Base-by-base conservation (phyloP, 2,329 filamentous ascomycete genomes). In the Epichloe festucae region DNA sequence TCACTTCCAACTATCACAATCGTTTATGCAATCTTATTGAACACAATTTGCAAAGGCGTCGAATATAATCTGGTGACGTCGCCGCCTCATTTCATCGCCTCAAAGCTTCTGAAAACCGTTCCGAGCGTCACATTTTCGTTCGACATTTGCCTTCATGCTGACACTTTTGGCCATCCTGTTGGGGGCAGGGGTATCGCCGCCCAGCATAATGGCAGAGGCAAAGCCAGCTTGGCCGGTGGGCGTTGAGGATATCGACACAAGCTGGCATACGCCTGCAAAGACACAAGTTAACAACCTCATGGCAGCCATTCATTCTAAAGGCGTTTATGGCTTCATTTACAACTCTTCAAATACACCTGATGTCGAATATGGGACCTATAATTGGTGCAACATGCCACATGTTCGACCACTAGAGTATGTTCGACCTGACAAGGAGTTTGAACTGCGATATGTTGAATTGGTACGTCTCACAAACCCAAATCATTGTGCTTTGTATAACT, bases 381-480 rank as follows among this genome's bases (percentile, higher is more conserved):
- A 91, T 65, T 91, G 76, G 75, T 93, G 87, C 67, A 90, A 93
- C 62, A 93, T 93, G 86, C 87, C 88, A 1, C 88, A 91, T 67
- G 84, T 87, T n/a, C 76, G 86, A 35, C 68, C 65, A 21, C 66
- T 67, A 14, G 84, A 87, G 60, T 93, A 93, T 61, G 65, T 73
- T 14, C 73, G 67, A 54, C 70, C 76, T 0, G 59, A 69, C 1
- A 56, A 66, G 0, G 76, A 76, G n/a, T 89, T 79, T 62, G 71
- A 81, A 58, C 69, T 93, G 48, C 69, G 76, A 59, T 91, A 90
- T 62, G 86, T 91, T 7, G 87, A 91, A 67, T 70, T 90, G 59
- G 81, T 86, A 66, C 65, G 75, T 46, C 39, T 49, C 4, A 55
- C 34, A 41, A 15, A 6, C 17, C 27, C 27, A 11, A 4, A 31